phyloP scores from a whole-genome alignment of 2,329 filamentous ascomycete genomes.

The Paecilomyces variotii region DNA sequence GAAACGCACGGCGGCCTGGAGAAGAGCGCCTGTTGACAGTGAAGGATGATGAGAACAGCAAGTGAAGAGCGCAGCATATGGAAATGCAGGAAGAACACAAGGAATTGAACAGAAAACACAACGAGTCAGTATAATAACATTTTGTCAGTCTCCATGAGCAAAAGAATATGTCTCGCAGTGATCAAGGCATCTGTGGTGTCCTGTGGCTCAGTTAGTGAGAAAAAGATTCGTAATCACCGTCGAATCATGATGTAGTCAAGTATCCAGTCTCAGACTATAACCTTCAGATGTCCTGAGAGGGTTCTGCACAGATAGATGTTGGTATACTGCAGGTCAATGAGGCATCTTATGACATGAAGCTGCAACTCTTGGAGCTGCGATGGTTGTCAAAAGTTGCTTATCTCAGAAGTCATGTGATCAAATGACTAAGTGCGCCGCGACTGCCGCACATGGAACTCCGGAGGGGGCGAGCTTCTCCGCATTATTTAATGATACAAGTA shows the following conservation, averaged over 20 bases:
- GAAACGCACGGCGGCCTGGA: slow-evolving; percentile 10
- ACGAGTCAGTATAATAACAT: neutral
- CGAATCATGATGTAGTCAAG: neutral
- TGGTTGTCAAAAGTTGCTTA: neutral
- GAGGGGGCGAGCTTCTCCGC: neutral
- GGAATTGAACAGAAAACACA: neutral
- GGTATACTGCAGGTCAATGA: slow-evolving; percentile 4
- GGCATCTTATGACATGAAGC: neutral
- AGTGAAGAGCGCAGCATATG: slow-evolving; percentile 4
- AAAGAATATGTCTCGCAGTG: neutral
- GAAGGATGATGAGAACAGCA: slow-evolving; percentile 3
- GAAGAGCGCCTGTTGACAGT: neutral
- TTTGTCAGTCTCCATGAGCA: neutral
- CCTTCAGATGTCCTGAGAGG: neutral
- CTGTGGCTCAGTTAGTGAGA: neutral
- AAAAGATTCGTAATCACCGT: neutral
- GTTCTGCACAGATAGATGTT: slow-evolving; percentile 3
- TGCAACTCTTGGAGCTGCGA: neutral
- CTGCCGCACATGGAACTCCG: neutral
- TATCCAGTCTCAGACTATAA: neutral
- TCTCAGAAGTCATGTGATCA: neutral
- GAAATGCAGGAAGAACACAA: neutral
- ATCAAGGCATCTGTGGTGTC: neutral
- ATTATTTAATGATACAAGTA: neutral
- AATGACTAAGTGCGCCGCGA: neutral